Conservation (phyloP, 2,329 filamentous ascomycete genomes). For the Aspergillus sp. region DNA sequence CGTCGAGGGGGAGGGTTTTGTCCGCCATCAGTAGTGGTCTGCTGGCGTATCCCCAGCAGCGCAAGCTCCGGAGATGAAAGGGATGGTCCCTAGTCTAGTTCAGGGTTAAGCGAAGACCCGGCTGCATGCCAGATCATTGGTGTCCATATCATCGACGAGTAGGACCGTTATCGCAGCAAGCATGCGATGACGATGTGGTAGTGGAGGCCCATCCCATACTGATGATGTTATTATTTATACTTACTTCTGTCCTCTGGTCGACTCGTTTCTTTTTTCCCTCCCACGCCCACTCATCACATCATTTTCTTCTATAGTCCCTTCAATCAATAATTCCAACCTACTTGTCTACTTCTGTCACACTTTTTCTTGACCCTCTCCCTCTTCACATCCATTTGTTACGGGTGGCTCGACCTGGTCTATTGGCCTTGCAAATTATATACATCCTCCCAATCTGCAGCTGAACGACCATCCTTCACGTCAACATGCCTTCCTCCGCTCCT, state of each 20-base stretch:
- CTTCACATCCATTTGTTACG: neutral
- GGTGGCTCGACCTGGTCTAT: neutral
- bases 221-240: slow-evolving; percentile 15
- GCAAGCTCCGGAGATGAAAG: slow-evolving; percentile 24
- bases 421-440: neutral
- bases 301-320: too few species aligned
- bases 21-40: slow-evolving; percentile 13
- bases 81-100: slow-evolving; percentile 17
- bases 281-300: neutral
- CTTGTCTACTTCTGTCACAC: neutral
- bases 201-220: slow-evolving; percentile 1
- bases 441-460: neutral
- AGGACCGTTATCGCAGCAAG: slow-evolving; percentile 8
- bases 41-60: slow-evolving; percentile 16
- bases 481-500: slow-evolving; percentile 34
- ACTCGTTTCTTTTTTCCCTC: slow-evolving; percentile 1
- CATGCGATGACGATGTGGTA: slow-evolving; percentile 9
- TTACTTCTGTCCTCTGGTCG: slow-evolving; percentile 9
- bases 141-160: slow-evolving; percentile 19
- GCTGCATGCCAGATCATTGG: slow-evolving; percentile 17
- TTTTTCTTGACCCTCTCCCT: neutral
- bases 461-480: neutral
- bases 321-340: neutral
- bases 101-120: slow-evolving; percentile 17
- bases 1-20: slow-evolving; percentile 13